These are phyloP conservation scores for Rhodomyrtus psidioides DNA, from an alignment of 441 rosid genomes.

Conservation along the genomic window DNA sequence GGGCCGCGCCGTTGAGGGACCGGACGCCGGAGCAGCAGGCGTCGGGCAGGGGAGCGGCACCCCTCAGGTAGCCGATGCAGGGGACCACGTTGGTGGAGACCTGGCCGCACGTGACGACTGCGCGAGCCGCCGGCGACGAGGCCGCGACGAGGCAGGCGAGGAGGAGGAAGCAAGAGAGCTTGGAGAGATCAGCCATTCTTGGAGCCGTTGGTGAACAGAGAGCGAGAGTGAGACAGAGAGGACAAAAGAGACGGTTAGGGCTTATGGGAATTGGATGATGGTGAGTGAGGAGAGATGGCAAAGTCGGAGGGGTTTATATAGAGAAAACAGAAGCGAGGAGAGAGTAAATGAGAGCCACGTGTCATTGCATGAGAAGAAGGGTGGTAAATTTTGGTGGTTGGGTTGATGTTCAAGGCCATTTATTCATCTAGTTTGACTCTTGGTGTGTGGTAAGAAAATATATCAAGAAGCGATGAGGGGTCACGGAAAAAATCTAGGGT, in stretches of 20 bases:
- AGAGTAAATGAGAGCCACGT: neutral
- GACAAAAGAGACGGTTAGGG: neutral
- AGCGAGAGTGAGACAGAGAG: neutral
- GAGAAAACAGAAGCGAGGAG: neutral
- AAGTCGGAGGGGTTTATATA: neutral
- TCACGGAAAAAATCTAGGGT: neutral
- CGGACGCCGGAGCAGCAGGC: constrained; percentile 6
- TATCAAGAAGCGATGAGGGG: neutral
- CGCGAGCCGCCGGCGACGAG: neutral
- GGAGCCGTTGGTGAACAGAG: neutral
- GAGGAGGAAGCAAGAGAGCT: neutral
- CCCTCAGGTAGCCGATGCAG: neutral
- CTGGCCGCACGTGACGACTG: neutral
- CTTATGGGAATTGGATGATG: neutral
- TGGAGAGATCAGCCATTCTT: neutral
- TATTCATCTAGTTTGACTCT: neutral
- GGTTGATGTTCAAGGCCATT: neutral
- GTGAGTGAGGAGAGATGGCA: neutral
- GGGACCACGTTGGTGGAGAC: neutral
- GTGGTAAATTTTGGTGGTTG: neutral
- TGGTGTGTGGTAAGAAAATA: neutral
- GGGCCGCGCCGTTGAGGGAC: neutral
- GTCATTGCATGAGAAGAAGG: neutral
- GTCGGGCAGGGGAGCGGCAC: neutral
- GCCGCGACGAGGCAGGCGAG: neutral